Evolutionary conservation across 352 stramenopile species (phyloP).

Genomic region (Phytophthora multivora): DNA sequence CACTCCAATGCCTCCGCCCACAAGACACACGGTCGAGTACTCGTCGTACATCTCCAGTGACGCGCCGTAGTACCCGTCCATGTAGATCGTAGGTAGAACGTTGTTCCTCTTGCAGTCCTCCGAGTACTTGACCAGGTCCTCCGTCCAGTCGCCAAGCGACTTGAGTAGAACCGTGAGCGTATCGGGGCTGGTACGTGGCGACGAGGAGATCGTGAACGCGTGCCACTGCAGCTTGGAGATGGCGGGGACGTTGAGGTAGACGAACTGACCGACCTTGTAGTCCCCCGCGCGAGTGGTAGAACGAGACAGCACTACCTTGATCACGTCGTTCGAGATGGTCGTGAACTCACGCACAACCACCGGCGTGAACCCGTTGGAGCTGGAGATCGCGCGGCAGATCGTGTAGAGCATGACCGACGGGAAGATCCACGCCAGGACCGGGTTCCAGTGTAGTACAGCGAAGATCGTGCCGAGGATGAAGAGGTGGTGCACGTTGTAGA

Average conservation of each 20-base stretch:
- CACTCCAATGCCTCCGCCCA: slow-evolving; percentile 56
- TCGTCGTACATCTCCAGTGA: slow-evolving; percentile 49
- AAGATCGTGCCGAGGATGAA: slow-evolving; percentile 53
- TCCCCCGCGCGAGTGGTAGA: slow-evolving; percentile 12
- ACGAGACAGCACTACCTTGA: slow-evolving; percentile 43
- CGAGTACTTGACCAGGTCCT: slow-evolving; percentile 43
- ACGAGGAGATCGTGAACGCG: slow-evolving; percentile 53
- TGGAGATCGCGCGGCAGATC: slow-evolving; percentile 40
- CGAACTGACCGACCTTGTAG: slow-evolving; percentile 48
- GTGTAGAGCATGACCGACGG: slow-evolving; percentile 46
- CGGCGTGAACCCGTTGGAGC: slow-evolving; percentile 32
- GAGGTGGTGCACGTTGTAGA: slow-evolving; percentile 54
- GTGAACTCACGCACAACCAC: slow-evolving; percentile 40
- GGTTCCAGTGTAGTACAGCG: slow-evolving; percentile 45
- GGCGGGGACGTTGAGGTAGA: slow-evolving; percentile 49
- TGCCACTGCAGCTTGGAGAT: slow-evolving; percentile 61
- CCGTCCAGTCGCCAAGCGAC: slow-evolving; percentile 50
- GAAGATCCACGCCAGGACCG: slow-evolving; percentile 46
- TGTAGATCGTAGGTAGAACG: slow-evolving; percentile 45
- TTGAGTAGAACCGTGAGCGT: slow-evolving; percentile 58
- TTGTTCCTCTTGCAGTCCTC: slow-evolving; percentile 32
- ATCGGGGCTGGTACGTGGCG: slow-evolving; percentile 33
- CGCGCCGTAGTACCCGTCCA: slow-evolving; percentile 60
- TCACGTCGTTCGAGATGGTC: slow-evolving; percentile 26
- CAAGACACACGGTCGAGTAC: slow-evolving; percentile 47